phyloP scores from a whole-genome alignment of 768 basidiomycete species.

The Rhodotorula taiwanensis region DNA sequence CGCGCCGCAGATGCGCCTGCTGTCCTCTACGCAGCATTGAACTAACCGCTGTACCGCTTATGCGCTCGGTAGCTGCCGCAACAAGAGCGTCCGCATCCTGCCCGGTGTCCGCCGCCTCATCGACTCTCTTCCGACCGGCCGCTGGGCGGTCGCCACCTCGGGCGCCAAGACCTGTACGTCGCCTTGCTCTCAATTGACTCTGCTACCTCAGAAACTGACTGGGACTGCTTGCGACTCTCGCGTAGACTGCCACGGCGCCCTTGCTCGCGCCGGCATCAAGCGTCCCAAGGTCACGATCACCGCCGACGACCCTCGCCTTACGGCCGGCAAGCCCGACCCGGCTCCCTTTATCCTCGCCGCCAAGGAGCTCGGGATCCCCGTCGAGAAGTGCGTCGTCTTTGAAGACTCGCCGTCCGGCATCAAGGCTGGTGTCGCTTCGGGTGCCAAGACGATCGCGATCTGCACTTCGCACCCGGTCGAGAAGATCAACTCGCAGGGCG shows the following conservation, averaged over 20 bases:
- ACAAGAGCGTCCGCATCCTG: conserved; percentile 54
- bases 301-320: conserved; percentile 66
- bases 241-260: conserved; percentile 54
- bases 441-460: conserved; percentile 45
- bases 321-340: conserved; percentile 49
- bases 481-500: conserved; percentile 38
- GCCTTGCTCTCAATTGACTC: not conserved
- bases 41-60: not conserved
- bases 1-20: not conserved
- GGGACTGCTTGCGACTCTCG: not conserved
- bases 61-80: conserved; percentile 15
- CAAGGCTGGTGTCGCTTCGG: conserved; percentile 44
- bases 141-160: conserved; percentile 66
- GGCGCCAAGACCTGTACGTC: conserved; percentile 62
- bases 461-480: conserved; percentile 45
- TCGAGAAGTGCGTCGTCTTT: conserved; percentile 50
- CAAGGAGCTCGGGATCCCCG: conserved; percentile 44
- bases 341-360: conserved; percentile 47
- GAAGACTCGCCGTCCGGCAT: conserved; percentile 47
- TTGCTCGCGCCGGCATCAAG: conserved; percentile 62
- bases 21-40: not conserved
- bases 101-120: conserved; percentile 65
- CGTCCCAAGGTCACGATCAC: conserved; percentile 66
- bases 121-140: conserved; percentile 58
- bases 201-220: conserved; percentile 40